Base-by-base conservation (phyloP, 441 rosid genomes). In the Sinapis alba region DNA sequence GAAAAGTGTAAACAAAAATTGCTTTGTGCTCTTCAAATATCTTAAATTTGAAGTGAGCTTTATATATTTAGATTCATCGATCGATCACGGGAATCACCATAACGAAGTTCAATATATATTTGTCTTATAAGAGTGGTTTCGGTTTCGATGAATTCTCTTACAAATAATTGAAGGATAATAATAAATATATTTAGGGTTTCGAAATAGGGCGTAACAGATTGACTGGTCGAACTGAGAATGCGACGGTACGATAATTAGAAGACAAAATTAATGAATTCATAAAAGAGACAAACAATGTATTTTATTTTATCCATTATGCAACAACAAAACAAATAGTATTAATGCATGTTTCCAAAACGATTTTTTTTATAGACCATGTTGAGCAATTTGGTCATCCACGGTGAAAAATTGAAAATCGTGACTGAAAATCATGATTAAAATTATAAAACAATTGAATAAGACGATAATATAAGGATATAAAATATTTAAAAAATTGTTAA, bases 231-330 rank as follows among this genome's bases (percentile, higher is more conserved):
- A 13, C 26, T 6, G 50, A 69, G 70, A 76, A 28, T 63, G 34
- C 41, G 75, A 70, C 50, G 30, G 61, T 21, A 56, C 79, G 38
- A 76, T 54, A 68, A 53, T 62, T 16, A 41, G 61, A 76, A 41
- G 71, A 63, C 79, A 56, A 76, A 76, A 76, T 6, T 63, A 76
- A 56, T 76, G 45, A 76, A 63, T 56, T 56, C 71, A 43, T 13
- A 41, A 56, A 76, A 69, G 60, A 69, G 70, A 69, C 79, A 69
- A 10, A 1, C 53, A 6, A 19, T 54, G 38, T 36, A 62, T 53
- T 69, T 68, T 53, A 38, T 36, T 36, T 36, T 41, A 53, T 68
- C 32, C 32, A 75, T 18, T 50, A 7, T 50, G 74, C 74, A 75
- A 38, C 26, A 75, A 75, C 3, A 68, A 68, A 75, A 75, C 64